Base-by-base conservation (phyloP, 352 stramenopile species). In the Phytopythium vexans region DNA sequence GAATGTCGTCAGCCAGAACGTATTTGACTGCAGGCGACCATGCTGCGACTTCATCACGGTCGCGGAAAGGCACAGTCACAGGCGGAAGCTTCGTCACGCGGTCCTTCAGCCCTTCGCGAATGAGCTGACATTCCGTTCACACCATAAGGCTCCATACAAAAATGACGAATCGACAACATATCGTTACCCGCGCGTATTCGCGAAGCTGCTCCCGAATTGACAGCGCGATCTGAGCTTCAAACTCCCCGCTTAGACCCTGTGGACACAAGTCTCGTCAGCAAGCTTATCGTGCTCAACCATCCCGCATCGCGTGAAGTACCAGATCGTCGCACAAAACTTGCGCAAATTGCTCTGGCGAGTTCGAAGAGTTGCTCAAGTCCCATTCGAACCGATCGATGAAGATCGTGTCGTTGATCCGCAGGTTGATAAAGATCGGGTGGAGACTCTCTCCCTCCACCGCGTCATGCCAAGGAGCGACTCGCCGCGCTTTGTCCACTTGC, bases 311-410 rank as follows among this genome's bases (percentile, higher is more conserved):
- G n/a, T 38, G 21, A 59, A 54, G 51, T 66, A 91, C 81, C 71
- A 90, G 55, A 32, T 92, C 82, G 63, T 85, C 77, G 35, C 82
- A 90, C 14, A 86, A 55, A 31, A 75, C 61, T 16, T 71, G 69
- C 9, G 82, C 82, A 62, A 92, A 92, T 14, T 52, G 45, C 51
- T 92, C 82, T 2, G 82, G 82, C 11, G 79, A 83, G 54, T 92
- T 92, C 11, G 57, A 52, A 11, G 73, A 49, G 47, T 90, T 82
- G 51, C 62, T 82, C 3, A 92, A 49, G 47, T 92, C 82, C 82
- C 82, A 92, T 70, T 92, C 82, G 60, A 92, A 92, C 39, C 77
- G 70, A 51, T 92, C 82, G 54, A 88, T 85, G 37, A 89, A 76
- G 49, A 92, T 76, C 37, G 82, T 90, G 60, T 92, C 82, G 58